Base-by-base conservation (phyloP, 805 yeast genomes). In the Lipomyces sp. region DNA sequence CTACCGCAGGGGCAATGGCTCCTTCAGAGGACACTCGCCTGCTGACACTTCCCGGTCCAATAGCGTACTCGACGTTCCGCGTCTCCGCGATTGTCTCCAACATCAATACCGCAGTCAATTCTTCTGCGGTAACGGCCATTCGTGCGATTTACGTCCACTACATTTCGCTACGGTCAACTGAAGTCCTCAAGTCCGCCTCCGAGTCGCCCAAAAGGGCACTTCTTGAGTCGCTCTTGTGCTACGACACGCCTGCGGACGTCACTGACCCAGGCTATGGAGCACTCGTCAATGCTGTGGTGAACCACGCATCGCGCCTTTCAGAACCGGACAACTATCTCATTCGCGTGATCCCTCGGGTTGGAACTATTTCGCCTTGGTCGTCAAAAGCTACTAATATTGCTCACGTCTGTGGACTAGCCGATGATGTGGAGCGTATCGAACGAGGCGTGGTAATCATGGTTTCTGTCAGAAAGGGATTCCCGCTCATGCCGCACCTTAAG, bases 311-410 rank as follows among this genome's bases (percentile, higher is more conserved):
- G 11, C 76, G 78, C 32, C 68, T 71, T 24, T 67, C 75, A 30
- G 73, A 76, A 57, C 67, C 79, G 30, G 75, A 78, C 50, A 80
- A 86, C 39, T 84, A 85, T 69, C 80, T 92, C 71, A 79, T 94
- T 57, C 84, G 96, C 76, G 83, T 95, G 61, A 82, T 92, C 61
- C 99, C 99, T 55, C 86, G 98, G 78, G 82, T 92, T 6, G 99
- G 99, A 68, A 95, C 99, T 11, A 94, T 95, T 71, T 93, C 98
- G 33, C 98, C 99, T 42, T 95, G 99, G 99, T 91, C 97, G 8
- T 93, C 98, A 13, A 95, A 95, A 80, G 99, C 99, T 34, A 93
- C 99, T 53, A 94, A 95, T 79, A 95, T 95, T 72, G 85, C 93
- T 61, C 86, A 87, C 64, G 96, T 90, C 64, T 91, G 97, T 80